phyloP scores from a whole-genome alignment of 1,284 basidiomycete genomes.

The Sporisorium scitamineum region DNA sequence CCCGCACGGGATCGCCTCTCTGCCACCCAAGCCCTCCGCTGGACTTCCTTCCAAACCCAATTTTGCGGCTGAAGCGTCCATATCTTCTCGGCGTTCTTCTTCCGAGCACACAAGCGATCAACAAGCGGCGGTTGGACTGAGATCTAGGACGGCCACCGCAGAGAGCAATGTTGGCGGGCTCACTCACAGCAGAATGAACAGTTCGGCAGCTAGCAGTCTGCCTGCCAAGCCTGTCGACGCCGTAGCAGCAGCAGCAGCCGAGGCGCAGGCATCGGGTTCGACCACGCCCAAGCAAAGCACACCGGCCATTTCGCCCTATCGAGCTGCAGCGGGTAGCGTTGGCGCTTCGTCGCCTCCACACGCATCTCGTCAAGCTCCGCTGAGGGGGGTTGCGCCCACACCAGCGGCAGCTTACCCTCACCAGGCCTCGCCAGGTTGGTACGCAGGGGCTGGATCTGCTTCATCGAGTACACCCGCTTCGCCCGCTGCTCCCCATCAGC shows the following conservation, averaged over 20 bases:
- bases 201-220: conserved; percentile 19
- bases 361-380: conserved; percentile 10
- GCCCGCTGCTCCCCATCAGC: conserved; percentile 15
- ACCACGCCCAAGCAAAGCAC: conserved; percentile 1
- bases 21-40: conserved; percentile 30
- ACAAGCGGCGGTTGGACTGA: background rate
- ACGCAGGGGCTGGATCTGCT: conserved; percentile 19
- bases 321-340: background rate
- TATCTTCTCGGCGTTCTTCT: background rate
- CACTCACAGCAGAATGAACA: conserved; percentile 25
- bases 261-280: conserved; percentile 5
- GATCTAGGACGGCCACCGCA: conserved; percentile 23
- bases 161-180: conserved; percentile 9
- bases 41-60: conserved; percentile 38
- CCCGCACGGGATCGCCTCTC: conserved; percentile 26
- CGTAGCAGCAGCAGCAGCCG: conserved; percentile 23
- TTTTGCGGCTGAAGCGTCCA: conserved; percentile 16
- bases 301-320: conserved; percentile 10
- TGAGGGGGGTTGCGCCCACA: conserved; percentile 3
- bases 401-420: conserved; percentile 10
- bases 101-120: background rate
- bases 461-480: conserved; percentile 26
- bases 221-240: conserved; percentile 45
- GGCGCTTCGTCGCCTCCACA: conserved; percentile 25
- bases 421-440: conserved; percentile 23